Conservation (phyloP, 108 stramenopile species). For the Cyclotella sp. region DNA sequence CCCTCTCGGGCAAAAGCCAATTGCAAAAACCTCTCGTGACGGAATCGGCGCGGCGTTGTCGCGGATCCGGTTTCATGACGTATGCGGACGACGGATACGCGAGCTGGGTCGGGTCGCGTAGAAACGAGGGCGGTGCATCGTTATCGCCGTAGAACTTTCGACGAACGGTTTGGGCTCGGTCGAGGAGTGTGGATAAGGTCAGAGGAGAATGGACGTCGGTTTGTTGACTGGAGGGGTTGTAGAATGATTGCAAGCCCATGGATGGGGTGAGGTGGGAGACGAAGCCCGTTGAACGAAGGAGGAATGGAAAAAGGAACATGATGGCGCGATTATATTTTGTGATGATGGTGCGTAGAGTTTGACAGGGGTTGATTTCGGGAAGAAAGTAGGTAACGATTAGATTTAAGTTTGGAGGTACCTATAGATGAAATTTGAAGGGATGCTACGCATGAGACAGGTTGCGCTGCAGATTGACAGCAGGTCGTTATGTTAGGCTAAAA, state of each 20-base stretch:
- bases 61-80: conserved; percentile 23
- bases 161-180: conserved; percentile 26
- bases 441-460: too few species aligned
- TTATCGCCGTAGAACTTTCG: conserved; percentile 24
- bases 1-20: conserved; percentile 67
- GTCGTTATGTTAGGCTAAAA: too few species aligned
- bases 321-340: not conserved
- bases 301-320: not conserved
- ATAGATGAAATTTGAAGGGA: too few species aligned
- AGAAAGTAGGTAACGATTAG: too few species aligned
- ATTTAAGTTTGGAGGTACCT: too few species aligned
- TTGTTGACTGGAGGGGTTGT: not conserved
- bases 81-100: conserved; percentile 45
- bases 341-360: too few species aligned
- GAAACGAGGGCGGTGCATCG: conserved; percentile 24
- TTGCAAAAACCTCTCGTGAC: conserved; percentile 65
- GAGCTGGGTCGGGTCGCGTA: conserved; percentile 35
- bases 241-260: not conserved
- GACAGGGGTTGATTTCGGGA: too few species aligned
- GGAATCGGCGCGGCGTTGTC: not conserved
- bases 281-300: not conserved
- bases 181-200: not conserved
- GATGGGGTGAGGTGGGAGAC: not conserved
- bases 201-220: not conserved
- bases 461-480: too few species aligned